Evolutionary conservation across 108 stramenopile species (phyloP), one percentile per base, ranked within the genome.

Genomic region (Cyclotella atomus): DNA sequence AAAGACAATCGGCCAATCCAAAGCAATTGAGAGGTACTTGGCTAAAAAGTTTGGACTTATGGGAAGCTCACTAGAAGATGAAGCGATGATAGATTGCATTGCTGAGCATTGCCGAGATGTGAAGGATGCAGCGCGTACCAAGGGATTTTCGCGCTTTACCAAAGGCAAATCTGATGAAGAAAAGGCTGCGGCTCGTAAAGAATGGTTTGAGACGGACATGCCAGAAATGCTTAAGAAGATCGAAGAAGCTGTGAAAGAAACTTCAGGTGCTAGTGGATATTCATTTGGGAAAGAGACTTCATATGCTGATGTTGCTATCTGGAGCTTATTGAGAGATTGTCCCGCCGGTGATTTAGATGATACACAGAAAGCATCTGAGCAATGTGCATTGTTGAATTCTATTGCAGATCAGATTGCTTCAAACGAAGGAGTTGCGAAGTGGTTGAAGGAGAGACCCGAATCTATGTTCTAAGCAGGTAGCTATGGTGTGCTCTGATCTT

Each of bases 51-150:
- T 87, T 59, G 69, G 70, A 8, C 49, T 87, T 41, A 84, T 87
- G 86, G 86, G 86, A 9, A 30, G 70, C 23, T 80, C 66, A 8
- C 54, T 62, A 14, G 81, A 79, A 67, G 84, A 87, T 17, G 86
- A 79, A 50, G 86, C 81, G 20, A 55, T 83, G 20, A 83, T 89
- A 19, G 89, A 90, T 75, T 87, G 84, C 68, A 76, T 90, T 36
- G 75, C 86, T 5, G 89, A 90, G 46, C 86, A 90, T 63, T 83
- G 83, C 38, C 79, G 87, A 29, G 89, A 90, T 47, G 83, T 87
- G 36, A 86, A 86, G 56, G 84, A 87, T 55, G 79, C 83, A 21
- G 76, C 71, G 19, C 52, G 61, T 41, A 34, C 34, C 34, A 87
- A 87, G 65, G 84, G 83, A 36, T 87, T 87, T 79, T 84, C 83